phyloP scores from a whole-genome alignment of 1,284 basidiomycete genomes.

The Inonotus obliquus region DNA sequence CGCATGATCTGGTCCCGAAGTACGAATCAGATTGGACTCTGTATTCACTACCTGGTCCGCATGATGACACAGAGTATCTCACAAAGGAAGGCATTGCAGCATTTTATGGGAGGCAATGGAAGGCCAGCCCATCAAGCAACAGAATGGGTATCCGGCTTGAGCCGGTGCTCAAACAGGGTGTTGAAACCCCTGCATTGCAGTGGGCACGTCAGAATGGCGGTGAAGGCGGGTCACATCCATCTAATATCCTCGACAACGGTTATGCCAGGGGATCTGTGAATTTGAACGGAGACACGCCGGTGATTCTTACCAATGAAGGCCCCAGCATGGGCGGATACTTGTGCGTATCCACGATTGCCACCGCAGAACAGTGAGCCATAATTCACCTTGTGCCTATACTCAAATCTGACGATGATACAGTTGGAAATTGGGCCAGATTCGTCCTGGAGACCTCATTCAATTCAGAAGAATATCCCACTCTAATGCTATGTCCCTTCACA shows the following conservation, averaged over 20 bases:
- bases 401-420: slow-evolving; percentile 26
- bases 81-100: slow-evolving; percentile 39
- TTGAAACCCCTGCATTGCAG: slow-evolving; percentile 41
- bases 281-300: slow-evolving; percentile 70
- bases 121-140: slow-evolving; percentile 53
- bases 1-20: slow-evolving; percentile 32
- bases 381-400: not conserved
- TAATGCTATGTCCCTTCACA: slow-evolving; percentile 29
- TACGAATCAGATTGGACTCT: slow-evolving; percentile 51
- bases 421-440: slow-evolving; percentile 63
- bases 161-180: slow-evolving; percentile 25
- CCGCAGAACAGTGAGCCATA: slow-evolving; percentile 44
- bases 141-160: slow-evolving; percentile 50
- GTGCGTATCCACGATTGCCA: slow-evolving; percentile 49
- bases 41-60: slow-evolving; percentile 57
- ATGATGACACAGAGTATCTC: slow-evolving; percentile 56
- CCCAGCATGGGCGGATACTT: slow-evolving; percentile 65
- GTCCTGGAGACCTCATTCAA: slow-evolving; percentile 44
- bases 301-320: slow-evolving; percentile 58
- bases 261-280: slow-evolving; percentile 60
- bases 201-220: slow-evolving; percentile 63
- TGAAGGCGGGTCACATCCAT: slow-evolving; percentile 69
- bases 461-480: slow-evolving; percentile 46
- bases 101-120: slow-evolving; percentile 50
- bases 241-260: slow-evolving; percentile 67